Base-by-base conservation (phyloP, 768 basidiomycete species). In the Cantharellus anzutake region DNA sequence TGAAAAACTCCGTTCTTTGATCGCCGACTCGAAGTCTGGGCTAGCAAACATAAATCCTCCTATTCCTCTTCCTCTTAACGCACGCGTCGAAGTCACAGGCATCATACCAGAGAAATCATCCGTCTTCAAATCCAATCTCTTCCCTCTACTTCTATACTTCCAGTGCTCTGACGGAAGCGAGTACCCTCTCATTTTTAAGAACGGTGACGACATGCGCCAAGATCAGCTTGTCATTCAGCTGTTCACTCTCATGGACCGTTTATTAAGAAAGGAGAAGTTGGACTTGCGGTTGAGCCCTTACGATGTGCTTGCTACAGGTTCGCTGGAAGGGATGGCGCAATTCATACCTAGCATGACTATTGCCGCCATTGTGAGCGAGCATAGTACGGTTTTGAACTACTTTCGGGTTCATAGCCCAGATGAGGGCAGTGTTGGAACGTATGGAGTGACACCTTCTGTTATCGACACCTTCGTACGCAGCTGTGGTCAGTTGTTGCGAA, bases 221-320 rank as follows among this genome's bases (percentile, higher is more conserved):
- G 96, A 99, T 68, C 96, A 99, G 69, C 80, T 99, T 42, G 93
- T 98, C 37, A 85, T 98, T 56, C 96, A 99, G 70, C 76, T 98
- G n/a, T 93, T 99, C 70, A 96, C 92, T 14, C 80, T 99, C 37
- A 99, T 99, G 96, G 92, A 99, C 68, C 78, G 86, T 55, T 71
- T 99, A 35, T 71, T 98, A 62, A 74, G 91, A 60, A 94, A 93
- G 71, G 96, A 98, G 73, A 96, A 96, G 68, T 70, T 99, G 58
- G 96, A 98, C 67, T 73, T 98, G 60, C 88, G 90, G 68, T 69
- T 99, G 60, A 90, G 80, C 61, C 88, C 91, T 3, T 97, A 96
- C 66, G 82, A 85, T 62, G 96, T 98, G 2, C 73, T 99, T 20
- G 94, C 96, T 16, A 98, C 94, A 0, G 90, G 90, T 1, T 79